Evolutionary conservation across 2,329 filamentous ascomycete species (phyloP), one percentile per base, ranked within the genome.

Genomic region (Lachnellula occidentalis): DNA sequence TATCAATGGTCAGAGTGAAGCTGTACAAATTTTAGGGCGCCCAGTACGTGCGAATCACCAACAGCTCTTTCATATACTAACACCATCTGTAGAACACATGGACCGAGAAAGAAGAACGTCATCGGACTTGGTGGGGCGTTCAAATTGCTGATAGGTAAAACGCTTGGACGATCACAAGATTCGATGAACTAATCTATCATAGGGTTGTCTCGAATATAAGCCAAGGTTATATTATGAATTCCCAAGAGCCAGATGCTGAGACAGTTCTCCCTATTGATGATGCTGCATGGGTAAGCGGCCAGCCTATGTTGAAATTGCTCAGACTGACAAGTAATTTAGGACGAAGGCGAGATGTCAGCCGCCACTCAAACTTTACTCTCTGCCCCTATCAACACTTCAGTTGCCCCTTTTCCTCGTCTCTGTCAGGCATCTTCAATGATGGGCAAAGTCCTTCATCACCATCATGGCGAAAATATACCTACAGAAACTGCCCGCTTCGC

Each of bases 361-460:
- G 64, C 63, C 5, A 51, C 63, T 19, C 66, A 70, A 42, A 59
- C 55, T 22, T 56, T 69, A 45, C 71, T 66, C 17, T 60, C 55
- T 12, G 59, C 42, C 19, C 70, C 79, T 15, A 67, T 78, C 56
- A 71, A 71, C 27, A 75, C 78, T 8, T 61, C 75, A 8, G 62
- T 76, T 52, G 72, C 74, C 19, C 70, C 79, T 41, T 82, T 79
- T 67, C 76, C 77, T 4, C 75, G 78, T 54, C 72, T 83, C 42
- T 73, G 70, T 50, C 72, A 75, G 63, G 66, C 67, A 19, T 67
- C 66, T 19, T 62, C 72, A 19, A 64, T 73, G 47, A 49, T 72
- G 21, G 69, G 67, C 39, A 65, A 67, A 53, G 66, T 70, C n/a
- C 59, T 72, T 9, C 49, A 48, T 5, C 69, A 74, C 58, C 59